A percentile compares a stretch with the other conserved stretches of the same genome.
phyloP scores from a whole-genome alignment of 176 grass and related monocot genomes.

The Zizania latifolia region DNA sequence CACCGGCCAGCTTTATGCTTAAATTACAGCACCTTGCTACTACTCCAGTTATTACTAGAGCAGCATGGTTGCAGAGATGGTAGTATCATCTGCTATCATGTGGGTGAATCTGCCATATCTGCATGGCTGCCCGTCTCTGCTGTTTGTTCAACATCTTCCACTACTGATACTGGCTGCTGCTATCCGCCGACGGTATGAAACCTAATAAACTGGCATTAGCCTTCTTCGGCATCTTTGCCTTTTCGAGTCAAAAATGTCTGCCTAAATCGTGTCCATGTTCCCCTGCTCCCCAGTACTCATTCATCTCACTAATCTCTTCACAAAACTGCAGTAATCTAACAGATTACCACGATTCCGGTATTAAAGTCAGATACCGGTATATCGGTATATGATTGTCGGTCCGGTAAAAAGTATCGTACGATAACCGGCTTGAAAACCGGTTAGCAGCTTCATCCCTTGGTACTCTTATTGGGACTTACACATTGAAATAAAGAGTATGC shows the following conservation, averaged over 20 bases:
- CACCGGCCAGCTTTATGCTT: background rate
- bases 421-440: too few species aligned
- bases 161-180: too few species aligned
- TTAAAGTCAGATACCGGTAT: too few species aligned
- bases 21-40: background rate
- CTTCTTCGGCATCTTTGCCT: background rate
- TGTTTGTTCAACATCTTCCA: background rate
- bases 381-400: too few species aligned
- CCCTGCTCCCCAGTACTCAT: background rate
- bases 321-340: too few species aligned
- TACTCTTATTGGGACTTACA: too few species aligned
- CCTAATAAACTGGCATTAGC: background rate
- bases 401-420: too few species aligned
- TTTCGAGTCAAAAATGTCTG: slow-evolving; percentile 32
- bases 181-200: background rate
- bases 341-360: too few species aligned
- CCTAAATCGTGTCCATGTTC: background rate
- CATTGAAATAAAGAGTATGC: too few species aligned
- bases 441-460: too few species aligned
- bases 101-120: background rate
- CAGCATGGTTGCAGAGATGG: too few species aligned
- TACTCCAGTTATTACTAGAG: background rate
- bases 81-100: too few species aligned
- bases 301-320: background rate
- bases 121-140: background rate